Base-by-base conservation (phyloP, 805 yeast genomes). In the Hanseniaspora occidentalis region DNA sequence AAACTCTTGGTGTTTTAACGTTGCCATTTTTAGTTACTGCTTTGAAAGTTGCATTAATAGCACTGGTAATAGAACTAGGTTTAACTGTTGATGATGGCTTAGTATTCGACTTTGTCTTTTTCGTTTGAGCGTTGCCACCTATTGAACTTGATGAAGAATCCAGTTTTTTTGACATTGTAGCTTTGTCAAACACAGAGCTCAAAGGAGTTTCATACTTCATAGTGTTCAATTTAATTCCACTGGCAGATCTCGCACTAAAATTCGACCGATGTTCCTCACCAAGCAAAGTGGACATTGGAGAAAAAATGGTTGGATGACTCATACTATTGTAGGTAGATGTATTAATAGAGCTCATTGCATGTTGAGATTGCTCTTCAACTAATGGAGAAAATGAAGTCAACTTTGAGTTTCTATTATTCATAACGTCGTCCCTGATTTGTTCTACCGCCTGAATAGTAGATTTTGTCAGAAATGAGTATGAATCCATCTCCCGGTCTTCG, bases 381-480 rank as follows among this genome's bases (percentile, higher is more conserved):
- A 31, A 22, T 21, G 43, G 43, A 6, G 43, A 41, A 31, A 41
- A 41, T 4, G 29, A 33, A 4, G 22, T 10, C n/a, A 41, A 25
- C 7, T 36, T 37, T 13, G 31, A 33, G 13, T 18, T 29, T 10
- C 7, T 9, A 13, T 37, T 34, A 33, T 41, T 41, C 4, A 41
- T 19, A 1, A 39, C 43, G 19, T 37, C 39, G 5, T 41, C 35
- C 14, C 35, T 41, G 8, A 41, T 41, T 18, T 41, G 40, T 33
- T 41, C 43, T 18, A 41, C 35, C 1, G 38, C 40, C 10, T 26
- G 36, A 13, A 14, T 37, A 9, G 43, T 41, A 2, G 43, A 41
- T 20, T 34, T 38, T n/a, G 43, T 17, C n/a, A 41, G 10, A 6
- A 41, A 18, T 5, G 20, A 16, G n/a, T 19, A 14, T 11, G 26